Base-by-base conservation (phyloP, 306 rosid genomes). In the Heteromeles arbutifolia region DNA sequence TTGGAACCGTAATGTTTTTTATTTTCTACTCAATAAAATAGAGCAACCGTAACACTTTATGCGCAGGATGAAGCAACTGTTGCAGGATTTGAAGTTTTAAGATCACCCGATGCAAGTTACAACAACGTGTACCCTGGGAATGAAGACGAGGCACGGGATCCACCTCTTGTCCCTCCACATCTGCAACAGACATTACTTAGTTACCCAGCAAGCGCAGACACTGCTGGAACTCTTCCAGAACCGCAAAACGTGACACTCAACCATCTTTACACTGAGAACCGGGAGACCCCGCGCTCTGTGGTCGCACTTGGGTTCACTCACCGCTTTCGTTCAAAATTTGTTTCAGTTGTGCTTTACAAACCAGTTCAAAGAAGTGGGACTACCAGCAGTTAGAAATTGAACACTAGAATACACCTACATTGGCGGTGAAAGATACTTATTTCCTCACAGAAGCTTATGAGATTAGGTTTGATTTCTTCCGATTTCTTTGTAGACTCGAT, bases 311-410 rank as follows among this genome's bases (percentile, higher is more conserved):
- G 99, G 81, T 85, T 88, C 74, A 92, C 99, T 59, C 99, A 96
- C 74, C 97, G 99, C 29, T 89, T 92, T 79, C 93, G 86, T 53
- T 81, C 96, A 24, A 96, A 96, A 83, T 92, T 73, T 80, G 97
- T 96, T 70, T 92, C 98, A 0, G 99, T 90, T 37, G 93, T 96
- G 82, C 98, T 96, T 78, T 96, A 96, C 93, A 92, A 90, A 77
- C 98, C 98, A 43, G 93, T 92, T 76, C 90, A 85, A 72, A 88
- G 91, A 85, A 90, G 91, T 79, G 91, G 91, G 26, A 82, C 64
- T 67, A 58, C 72, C 32, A 52, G 79, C 57, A 28, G 67, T 48
- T 80, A 80, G 67, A 59, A 50, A 28, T n/a, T 4, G 75, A 73
- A 69, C 24, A 41, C 28, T 71, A 76, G 69, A 74, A 43, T 45